These are phyloP conservation scores for Chlorociboria aeruginascens DNA, from an alignment of 495 filamentous ascomycete genomes.

Conservation along the genomic window DNA sequence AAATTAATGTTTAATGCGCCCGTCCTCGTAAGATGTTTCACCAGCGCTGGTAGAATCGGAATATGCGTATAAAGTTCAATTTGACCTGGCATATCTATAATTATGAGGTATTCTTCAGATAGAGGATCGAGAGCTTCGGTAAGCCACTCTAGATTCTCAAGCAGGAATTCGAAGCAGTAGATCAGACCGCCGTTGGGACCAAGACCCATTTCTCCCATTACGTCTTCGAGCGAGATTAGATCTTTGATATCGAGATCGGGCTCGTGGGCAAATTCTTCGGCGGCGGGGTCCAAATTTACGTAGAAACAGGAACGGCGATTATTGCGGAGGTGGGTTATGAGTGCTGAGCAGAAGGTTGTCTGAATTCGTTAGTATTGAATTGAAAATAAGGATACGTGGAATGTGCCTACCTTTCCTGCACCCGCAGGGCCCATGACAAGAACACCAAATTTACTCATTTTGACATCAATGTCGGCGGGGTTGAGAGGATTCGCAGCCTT, in stretches of 20 bases:
- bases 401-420: slow-evolving; percentile 57
- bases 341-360: slow-evolving; percentile 87
- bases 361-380: slow-evolving; percentile 19
- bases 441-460: slow-evolving; percentile 90
- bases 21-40: slow-evolving; percentile 64
- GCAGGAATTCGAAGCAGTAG: slow-evolving; percentile 93
- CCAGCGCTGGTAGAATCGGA: slow-evolving; percentile 77
- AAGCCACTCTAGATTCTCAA: slow-evolving; percentile 93
- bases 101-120: slow-evolving; percentile 88
- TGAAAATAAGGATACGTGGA: not conserved
- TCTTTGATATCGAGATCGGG: slow-evolving; percentile 97
- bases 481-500: slow-evolving; percentile 8
- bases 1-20: slow-evolving; percentile 80
- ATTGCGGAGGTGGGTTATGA: slow-evolving; percentile 83
- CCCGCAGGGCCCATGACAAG: slow-evolving; percentile 90
- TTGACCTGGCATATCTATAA: slow-evolving; percentile 97
- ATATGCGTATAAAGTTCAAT: slow-evolving; percentile 98
- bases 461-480: slow-evolving; percentile 14
- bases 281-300: slow-evolving; percentile 94
- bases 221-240: slow-evolving; percentile 89
- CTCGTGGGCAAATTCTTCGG: slow-evolving; percentile 80
- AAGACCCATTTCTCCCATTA: slow-evolving; percentile 91
- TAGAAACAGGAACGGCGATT: slow-evolving; percentile 86
- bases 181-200: slow-evolving; percentile 94
- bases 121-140: slow-evolving; percentile 76